Evolutionary conservation across 2,329 filamentous ascomycete species (phyloP), one percentile per base, ranked within the genome.

Genomic region (Rhynchosporium secalis): DNA sequence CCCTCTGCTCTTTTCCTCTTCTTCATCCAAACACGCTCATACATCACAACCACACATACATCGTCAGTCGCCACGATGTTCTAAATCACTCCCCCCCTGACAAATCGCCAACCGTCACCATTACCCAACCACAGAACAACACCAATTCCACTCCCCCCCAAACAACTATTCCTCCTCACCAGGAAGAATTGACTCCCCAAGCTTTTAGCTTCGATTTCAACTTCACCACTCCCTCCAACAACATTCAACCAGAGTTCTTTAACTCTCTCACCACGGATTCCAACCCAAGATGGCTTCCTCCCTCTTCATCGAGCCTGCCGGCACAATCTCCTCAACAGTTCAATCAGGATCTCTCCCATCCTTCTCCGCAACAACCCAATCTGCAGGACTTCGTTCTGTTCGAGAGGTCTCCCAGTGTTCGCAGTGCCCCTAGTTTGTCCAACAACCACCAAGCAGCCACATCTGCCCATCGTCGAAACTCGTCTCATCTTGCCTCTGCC

Each of bases 251-350:
- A 74, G 84, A 81, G 85, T 87, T 88, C 85, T 85, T 83, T 71
- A 74, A 81, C 85, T 86, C 90, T 87, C 88, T 88, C 88, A 92
- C 83, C 83, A 92, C 89, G 89, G 89, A 89, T 90, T 84, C 86
- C 77, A 76, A 78, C 76, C 85, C 86, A 92, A 72, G 83, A 93
- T 93, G 90, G 90, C 88, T 83, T 86, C 84, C 88, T 83, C 86
- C 86, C 80, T 85, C 80, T 80, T 80, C 81, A 74, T 72, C 80
- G 76, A 83, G 79, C 82, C 82, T 80, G 83, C 84, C 84, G 85
- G 85, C 83, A 80, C 71, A 78, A 79, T 76, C 83, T 79, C 81
- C 81, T 79, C 83, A 84, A 76, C 79, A 76, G 73, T 78, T 47
- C 43, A 61, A 43, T 60, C 69, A 67, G 46, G 62, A 65, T 60